phyloP scores from a whole-genome alignment of 2,329 filamentous ascomycete genomes.

The Corynespora cassiicola region DNA sequence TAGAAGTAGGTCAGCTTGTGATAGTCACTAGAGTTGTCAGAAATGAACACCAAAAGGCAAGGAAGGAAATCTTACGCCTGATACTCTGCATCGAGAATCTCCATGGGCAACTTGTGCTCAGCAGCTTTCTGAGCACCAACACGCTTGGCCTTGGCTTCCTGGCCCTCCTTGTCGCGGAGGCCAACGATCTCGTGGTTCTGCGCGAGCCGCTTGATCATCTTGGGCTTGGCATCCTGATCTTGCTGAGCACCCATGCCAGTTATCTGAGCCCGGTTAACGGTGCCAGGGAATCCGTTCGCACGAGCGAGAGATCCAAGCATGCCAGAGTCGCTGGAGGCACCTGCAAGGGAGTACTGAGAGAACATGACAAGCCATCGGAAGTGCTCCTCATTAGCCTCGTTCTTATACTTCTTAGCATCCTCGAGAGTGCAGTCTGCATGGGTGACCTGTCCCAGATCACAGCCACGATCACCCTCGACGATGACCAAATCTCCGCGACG shows the following conservation, averaged over 20 bases:
- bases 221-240: constrained; percentile 83
- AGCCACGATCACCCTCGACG: constrained; percentile 94
- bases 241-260: constrained; percentile 55
- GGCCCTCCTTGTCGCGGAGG: constrained; percentile 93
- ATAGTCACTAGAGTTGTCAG: constrained; percentile 75
- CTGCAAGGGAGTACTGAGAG: constrained; percentile 64
- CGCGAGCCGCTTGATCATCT: constrained; percentile 94
- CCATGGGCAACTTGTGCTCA: constrained; percentile 95
- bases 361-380: constrained; percentile 99
- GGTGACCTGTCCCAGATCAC: constrained; percentile 91
- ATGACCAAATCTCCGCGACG: constrained; percentile 95
- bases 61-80: constrained; percentile 77
- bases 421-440: constrained; percentile 88
- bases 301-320: constrained; percentile 53
- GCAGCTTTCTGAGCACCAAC: constrained; percentile 96
- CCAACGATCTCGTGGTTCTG: constrained; percentile 89
- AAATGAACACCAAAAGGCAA: constrained; percentile 1
- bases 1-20: constrained; percentile 99
- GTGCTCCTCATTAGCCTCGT: constrained; percentile 91
- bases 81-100: constrained; percentile 97
- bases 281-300: constrained; percentile 38
- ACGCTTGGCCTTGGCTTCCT: constrained; percentile 96
- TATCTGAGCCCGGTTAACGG: constrained; percentile 55
- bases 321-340: constrained; percentile 52
- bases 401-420: constrained; percentile 85